Evolutionary conservation across 164 flowering plant species (phyloP), one percentile per base, ranked within the genome.

Genomic region (Taxillus chinensis): DNA sequence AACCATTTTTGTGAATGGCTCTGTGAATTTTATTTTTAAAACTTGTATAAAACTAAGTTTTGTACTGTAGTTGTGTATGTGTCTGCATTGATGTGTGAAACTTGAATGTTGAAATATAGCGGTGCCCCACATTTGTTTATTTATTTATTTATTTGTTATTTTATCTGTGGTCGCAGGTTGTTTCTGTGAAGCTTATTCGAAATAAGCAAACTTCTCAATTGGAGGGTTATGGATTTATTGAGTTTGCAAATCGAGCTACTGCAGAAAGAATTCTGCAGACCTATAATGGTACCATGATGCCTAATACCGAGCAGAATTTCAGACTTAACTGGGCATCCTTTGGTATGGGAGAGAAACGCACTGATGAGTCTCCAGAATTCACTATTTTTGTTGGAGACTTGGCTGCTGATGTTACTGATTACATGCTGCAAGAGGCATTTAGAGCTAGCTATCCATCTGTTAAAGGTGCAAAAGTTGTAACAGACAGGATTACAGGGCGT

Each of bases 381-480:
- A 78, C 86, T 2, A 74, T 83, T n/a, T 83, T 83, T 76, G 86
- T 83, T 13, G 88, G 88, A 12, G 88, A 83, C 62, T 65, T 83
- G 68, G 86, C 85, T 67, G 69, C 81, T 8, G 88, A 83, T 72
- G 88, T 83, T 40, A 74, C 82, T 3, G 88, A 83, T 61, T 75
- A 79, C 56, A 39, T 64, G 60, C 71, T 83, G 3, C 84, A 73
- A 64, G 84, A 83, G 70, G 80, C 82, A 8, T 83, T 83, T 41
- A 73, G 71, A 64, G 70, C 63, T 7, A 76, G 62, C 7, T 83
- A 72, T 73, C 66, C 77, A 13, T 78, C 86, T 3, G 67, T 78
- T 3, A 83, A 80, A 73, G 81, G 84, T 65, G 86, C 86, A 12
- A 83, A 83, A 70, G 84, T 83, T 79, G 88, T 83, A 7, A 80